Conservation (phyloP, 495 filamentous ascomycete genomes). For the Tetracladium setigerum region DNA sequence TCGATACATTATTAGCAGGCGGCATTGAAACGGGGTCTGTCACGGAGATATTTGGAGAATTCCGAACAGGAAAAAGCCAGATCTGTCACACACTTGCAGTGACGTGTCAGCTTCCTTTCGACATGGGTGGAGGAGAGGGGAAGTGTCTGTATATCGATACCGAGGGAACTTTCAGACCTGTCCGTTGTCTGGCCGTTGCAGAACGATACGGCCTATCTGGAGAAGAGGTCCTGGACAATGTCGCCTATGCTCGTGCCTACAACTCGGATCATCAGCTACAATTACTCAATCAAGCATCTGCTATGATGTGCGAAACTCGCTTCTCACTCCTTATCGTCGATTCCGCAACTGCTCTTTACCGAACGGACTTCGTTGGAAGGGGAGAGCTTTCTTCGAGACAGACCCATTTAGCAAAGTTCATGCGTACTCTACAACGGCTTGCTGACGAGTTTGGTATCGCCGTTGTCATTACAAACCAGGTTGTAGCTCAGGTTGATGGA, state of each 20-base stretch:
- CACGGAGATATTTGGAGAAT: constrained; percentile 98
- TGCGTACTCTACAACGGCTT: constrained; percentile 87
- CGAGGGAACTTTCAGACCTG: constrained; percentile 92
- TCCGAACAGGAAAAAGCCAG: constrained; percentile 95
- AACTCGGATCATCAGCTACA: constrained; percentile 97
- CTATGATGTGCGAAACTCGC: constrained; percentile 98
- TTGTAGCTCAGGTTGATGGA: constrained; percentile 96
- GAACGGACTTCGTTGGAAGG: constrained; percentile 91
- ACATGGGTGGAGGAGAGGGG: constrained; percentile 97
- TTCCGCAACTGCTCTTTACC: constrained; percentile 87
- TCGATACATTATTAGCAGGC: constrained; percentile 91
- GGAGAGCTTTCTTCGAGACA: constrained; percentile 88
- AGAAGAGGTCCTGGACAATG: constrained; percentile 96
- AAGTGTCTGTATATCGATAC: constrained; percentile 99
- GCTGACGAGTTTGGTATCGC: constrained; percentile 98
- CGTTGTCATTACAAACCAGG: constrained; percentile 97
- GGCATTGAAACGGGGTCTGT: constrained; percentile 96
- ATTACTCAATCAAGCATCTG: constrained; percentile 85
- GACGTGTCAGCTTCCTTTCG: constrained; percentile 93
- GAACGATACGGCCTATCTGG: constrained; percentile 90
- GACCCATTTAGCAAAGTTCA: constrained; percentile 92
- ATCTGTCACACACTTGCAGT: constrained; percentile 98
- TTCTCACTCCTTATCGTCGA: constrained; percentile 95
- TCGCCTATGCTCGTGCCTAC: constrained; percentile 95
- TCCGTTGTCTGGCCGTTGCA: constrained; percentile 83